Evolutionary conservation across 2,329 filamentous ascomycete genomes (phyloP), one percentile per base, ranked within the genome.

Genomic region (Cladosporium austrohemisphaericum): DNA sequence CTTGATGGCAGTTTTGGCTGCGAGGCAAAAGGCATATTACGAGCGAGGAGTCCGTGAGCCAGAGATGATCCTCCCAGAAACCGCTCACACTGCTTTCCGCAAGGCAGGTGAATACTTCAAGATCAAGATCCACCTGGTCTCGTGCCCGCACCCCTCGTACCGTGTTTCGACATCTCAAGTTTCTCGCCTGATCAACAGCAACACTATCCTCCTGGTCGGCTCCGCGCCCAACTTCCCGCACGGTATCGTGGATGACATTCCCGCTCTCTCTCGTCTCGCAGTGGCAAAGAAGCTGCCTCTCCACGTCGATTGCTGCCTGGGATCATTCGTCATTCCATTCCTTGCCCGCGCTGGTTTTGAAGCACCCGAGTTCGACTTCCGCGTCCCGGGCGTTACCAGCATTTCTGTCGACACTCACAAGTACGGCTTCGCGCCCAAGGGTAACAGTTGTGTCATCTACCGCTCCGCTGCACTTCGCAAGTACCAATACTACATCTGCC

Each of bases 351-450:
- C 93, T n/a, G 93, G 93, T 36, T 97, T 95, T 68, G 88, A 94
- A 55, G 80, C 86, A 18, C 83, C 86, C 59, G 83, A 83, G 4
- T 97, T 97, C 65, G 93, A 98, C 69, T 98, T 98, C 80, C 83
- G 87, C 49, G 83, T 94, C 52, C 89, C 88, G 58, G 93, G 93
- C 60, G 93, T 98, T 29, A 96, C 92, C 3, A 92, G 86, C 68
- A 97, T 98, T 68, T 90, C 84, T 58, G 94, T 91, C 68, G 93
- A 98, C 68, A 98, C 93, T 2, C 93, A 98, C 79, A 98, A 98
- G 70, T 98, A 98, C 67, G 93, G 93, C 29, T 98, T 98, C 65
- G 93, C 93, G 1, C 93, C 93, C 46, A 98, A 98, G 74, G 93
- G 93, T 58, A 98, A 95, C 77, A 93, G 86, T 45, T 93, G 90